Evolutionary conservation across 78 protist genomes (phyloP), one percentile per base, ranked within the genome.

Genomic region (Dictyostelium citrinum): DNA sequence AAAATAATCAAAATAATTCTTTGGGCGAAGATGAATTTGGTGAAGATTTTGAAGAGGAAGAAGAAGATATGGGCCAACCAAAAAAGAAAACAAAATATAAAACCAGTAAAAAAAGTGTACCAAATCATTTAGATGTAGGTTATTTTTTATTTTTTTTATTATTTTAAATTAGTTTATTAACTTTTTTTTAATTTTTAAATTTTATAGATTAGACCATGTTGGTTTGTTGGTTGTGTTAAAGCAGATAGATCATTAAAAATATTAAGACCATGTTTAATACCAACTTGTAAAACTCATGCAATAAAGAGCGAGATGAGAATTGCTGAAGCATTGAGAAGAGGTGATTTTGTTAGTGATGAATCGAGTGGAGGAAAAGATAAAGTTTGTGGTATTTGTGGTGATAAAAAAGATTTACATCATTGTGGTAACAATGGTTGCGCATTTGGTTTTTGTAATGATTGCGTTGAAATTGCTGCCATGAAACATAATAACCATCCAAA

Each of bases 161-260:
- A 37, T 9, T 39, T n/a, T n/a, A n/a, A n/a, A n/a, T n/a, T n/a
- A n/a, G n/a, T n/a, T n/a, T n/a, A n/a, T n/a, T n/a, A n/a, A n/a
- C n/a, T n/a, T n/a, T 5, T 16, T 70, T 14, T 68, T 31, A 11
- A 64, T 12, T 10, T 7, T 29, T 1, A 11, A 27, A 49, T 16
- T 10, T 55, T 71, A 20, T 24, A 88, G 84, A 78, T 88, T 11
- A 58, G 93, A 49, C 93, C 93, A 78, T 88, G 93, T 88, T 88
- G 93, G 93, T 88, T 61, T 27, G 31, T 83, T 24, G 77, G 80
- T n/a, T 88, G 93, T 33, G 43, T 82, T 31, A 88, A 88, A 68
- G 93, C 93, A 27, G 93, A 88, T 88, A 76, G 93, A 76, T 88
- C 93, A 37, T 68, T 88, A 11, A 88, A 88, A 46, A 76, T 88